phyloP scores from a whole-genome alignment of 768 basidiomycete genomes.

The Cantharellus cinnabarinus region DNA sequence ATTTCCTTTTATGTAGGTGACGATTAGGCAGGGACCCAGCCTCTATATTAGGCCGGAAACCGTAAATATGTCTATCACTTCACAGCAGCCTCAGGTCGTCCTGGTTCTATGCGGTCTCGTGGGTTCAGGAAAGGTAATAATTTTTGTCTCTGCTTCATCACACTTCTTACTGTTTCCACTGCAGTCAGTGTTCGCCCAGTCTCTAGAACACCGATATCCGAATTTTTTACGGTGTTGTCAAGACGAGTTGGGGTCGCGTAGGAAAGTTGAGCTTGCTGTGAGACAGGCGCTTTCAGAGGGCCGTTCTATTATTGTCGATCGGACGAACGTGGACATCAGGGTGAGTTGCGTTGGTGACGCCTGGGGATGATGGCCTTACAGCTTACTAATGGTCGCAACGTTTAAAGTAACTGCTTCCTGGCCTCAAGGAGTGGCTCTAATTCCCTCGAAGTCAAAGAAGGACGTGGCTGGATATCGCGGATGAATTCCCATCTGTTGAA shows the following conservation, averaged over 20 bases:
- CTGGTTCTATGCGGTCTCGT: constrained; percentile 56
- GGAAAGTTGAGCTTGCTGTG: constrained; percentile 40
- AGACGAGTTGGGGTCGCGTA: constrained; percentile 54
- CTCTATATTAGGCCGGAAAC: too few relatives aligned
- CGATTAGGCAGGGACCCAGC: too few relatives aligned
- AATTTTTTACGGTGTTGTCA: constrained; percentile 54
- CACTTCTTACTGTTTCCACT: background rate
- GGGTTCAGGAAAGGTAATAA: constrained; percentile 48
- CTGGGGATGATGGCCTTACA: constrained; percentile 7
- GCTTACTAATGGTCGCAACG: background rate
- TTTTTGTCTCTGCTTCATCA: background rate
- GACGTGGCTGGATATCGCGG: constrained; percentile 51
- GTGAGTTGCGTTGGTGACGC: constrained; percentile 21
- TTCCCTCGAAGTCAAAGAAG: constrained; percentile 5
- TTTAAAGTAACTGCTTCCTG: background rate
- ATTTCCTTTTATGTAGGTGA: too few relatives aligned
- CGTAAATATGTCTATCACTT: too few relatives aligned
- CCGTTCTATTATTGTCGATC: constrained; percentile 58
- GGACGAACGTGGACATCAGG: constrained; percentile 48
- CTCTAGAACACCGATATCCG: constrained; percentile 40
- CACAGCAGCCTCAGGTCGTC: constrained; percentile 23
- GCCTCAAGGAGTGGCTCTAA: background rate
- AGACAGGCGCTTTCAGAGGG: constrained; percentile 31
- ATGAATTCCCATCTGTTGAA: constrained; percentile 37
- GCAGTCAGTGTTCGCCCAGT: constrained; percentile 49